Conservation (phyloP, 2,329 filamentous ascomycete genomes). For the Penicillium freii region DNA sequence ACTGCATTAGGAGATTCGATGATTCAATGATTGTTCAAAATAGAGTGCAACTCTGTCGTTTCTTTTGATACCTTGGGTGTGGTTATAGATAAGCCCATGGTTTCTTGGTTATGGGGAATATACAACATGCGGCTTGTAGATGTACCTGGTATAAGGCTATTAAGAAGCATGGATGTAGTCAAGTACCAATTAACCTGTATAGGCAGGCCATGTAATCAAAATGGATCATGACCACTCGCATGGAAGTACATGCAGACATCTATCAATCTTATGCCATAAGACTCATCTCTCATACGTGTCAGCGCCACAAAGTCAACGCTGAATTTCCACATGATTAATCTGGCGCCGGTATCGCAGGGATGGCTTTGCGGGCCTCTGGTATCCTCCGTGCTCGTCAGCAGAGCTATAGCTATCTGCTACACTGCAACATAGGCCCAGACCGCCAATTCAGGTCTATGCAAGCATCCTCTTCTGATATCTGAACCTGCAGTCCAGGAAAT, state of each 20-base stretch:
- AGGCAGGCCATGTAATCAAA: not conserved
- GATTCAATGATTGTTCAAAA: not conserved
- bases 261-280: not conserved
- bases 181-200: not conserved
- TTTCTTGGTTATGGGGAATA: not conserved
- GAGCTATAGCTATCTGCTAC: slow-evolving; percentile 6
- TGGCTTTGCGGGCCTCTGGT: slow-evolving; percentile 10
- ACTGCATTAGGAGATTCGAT: not conserved
- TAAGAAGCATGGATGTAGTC: not conserved
- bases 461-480: slow-evolving; percentile 9
- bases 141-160: not conserved
- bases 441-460: slow-evolving; percentile 19
- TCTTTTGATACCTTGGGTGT: not conserved
- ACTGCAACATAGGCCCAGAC: slow-evolving; percentile 14
- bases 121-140: not conserved
- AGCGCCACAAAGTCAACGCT: slow-evolving; percentile 22
- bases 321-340: slow-evolving; percentile 15
- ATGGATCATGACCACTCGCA: slow-evolving; percentile 2
- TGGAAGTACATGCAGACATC: not conserved
- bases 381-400: slow-evolving; percentile 5
- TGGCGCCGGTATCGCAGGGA: slow-evolving; percentile 14
- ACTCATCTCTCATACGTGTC: slow-evolving; percentile 23
- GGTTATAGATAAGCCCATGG: not conserved
- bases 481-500: slow-evolving; percentile 1
- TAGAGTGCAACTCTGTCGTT: not conserved